Evolutionary conservation across 257 asterid species (phyloP).

Genomic region (Paulownia fortunei): DNA sequence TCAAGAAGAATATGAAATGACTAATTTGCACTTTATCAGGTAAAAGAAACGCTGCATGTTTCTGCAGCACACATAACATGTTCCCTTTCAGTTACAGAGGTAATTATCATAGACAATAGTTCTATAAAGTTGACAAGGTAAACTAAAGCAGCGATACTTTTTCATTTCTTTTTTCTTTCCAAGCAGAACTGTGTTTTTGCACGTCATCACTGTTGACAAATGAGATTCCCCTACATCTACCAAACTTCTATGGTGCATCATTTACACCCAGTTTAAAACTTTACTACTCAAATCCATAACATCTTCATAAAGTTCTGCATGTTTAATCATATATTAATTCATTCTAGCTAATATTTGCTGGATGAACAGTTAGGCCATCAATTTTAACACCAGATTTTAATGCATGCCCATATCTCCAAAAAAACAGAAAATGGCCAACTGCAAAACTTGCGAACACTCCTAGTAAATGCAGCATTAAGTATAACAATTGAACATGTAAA

Average conservation of each 20-base stretch:
- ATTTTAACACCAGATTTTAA: neutral
- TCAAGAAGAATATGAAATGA: conserved; percentile 18
- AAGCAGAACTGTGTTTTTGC: neutral
- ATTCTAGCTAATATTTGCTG: neutral
- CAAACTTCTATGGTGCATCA: conserved; percentile 4
- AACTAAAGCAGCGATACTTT: conserved; percentile 1
- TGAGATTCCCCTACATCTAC: neutral
- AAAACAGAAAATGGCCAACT: neutral
- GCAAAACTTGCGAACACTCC: neutral
- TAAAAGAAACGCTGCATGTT: neutral
- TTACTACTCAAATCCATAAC: neutral
- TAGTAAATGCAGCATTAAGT: neutral
- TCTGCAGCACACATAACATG: neutral
- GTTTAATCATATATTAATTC: neutral
- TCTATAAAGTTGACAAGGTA: conserved; percentile 2
- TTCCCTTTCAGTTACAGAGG: neutral
- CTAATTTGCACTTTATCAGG: neutral
- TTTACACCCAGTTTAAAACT: conserved; percentile 10
- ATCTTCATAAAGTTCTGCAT: conserved; percentile 5
- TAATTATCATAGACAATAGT: neutral
- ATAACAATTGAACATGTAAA: neutral
- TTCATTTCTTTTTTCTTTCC: neutral
- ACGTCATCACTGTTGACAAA: neutral
- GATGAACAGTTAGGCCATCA: neutral
- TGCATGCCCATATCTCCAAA: neutral